A percentile compares a stretch with the other conserved stretches of the same genome.
Evolutionary conservation across 352 stramenopile genomes (phyloP).

Genomic region (Albugo candida): DNA sequence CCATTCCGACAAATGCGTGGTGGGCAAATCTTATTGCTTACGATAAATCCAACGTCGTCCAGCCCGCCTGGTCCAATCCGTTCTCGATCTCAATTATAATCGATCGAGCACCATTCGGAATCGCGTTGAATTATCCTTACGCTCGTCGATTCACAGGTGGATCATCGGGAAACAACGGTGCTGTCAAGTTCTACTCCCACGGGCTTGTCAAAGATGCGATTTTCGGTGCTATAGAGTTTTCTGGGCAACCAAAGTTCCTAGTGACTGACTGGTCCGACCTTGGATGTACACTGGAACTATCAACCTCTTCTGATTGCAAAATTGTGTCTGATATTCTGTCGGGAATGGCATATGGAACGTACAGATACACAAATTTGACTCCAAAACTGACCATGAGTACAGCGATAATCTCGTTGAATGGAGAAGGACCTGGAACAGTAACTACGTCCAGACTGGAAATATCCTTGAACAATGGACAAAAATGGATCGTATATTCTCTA

Average conservation of each 20-base stretch:
- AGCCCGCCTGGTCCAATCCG: constrained; percentile 40
- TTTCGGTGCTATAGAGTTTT: constrained; percentile 30
- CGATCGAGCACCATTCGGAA: constrained; percentile 21
- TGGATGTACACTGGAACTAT: constrained; percentile 27
- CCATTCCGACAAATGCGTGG: constrained; percentile 55
- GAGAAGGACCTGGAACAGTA: constrained; percentile 11
- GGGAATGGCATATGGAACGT: constrained; percentile 40
- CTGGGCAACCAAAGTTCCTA: constrained; percentile 21
- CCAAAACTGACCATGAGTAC: constrained; percentile 20
- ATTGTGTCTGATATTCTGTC: constrained; percentile 31
- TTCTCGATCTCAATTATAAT: constrained; percentile 23
- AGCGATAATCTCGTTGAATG: constrained; percentile 28
- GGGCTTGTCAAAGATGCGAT: constrained; percentile 25
- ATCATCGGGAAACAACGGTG: constrained; percentile 25
- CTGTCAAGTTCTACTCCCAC: constrained; percentile 34
- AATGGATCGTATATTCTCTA: constrained; percentile 37
- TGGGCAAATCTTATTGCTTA: constrained; percentile 49
- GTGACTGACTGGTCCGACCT: constrained; percentile 36
- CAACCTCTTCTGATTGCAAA: constrained; percentile 8
- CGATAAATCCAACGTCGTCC: constrained; percentile 13
- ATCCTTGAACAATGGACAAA: constrained; percentile 27
- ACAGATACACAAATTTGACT: constrained; percentile 20
- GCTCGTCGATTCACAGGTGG: constrained; percentile 25
- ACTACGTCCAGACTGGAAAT: constrained; percentile 26
- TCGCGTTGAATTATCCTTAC: constrained; percentile 36